Percentiles rank a stretch among this genome's conserved stretches.
Evolutionary conservation across 768 basidiomycete genomes (phyloP).

Genomic region (Mycena albidolilacea): DNA sequence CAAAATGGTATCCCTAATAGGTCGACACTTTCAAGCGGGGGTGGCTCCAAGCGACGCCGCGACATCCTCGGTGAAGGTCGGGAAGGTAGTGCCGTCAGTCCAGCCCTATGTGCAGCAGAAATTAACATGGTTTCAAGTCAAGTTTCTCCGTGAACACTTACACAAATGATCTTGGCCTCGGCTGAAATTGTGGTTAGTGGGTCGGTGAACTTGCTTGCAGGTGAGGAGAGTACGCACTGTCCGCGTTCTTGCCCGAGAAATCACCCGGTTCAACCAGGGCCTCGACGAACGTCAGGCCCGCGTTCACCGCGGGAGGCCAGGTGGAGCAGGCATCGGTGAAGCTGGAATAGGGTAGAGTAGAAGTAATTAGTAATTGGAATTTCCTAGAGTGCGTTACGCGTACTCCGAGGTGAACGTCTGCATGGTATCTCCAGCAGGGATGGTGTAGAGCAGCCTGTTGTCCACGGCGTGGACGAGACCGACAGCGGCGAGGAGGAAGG

Average conservation of each 20-base stretch:
- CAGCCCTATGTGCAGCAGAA: not conserved
- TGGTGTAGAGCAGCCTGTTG: conserved; percentile 24
- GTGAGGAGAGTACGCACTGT: conserved; percentile 15
- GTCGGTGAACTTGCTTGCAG: not conserved
- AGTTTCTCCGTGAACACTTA: not conserved
- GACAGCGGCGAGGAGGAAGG: conserved; percentile 10
- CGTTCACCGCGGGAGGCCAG: not conserved
- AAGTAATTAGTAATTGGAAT: too few relatives aligned
- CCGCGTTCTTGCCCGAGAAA: conserved; percentile 10
- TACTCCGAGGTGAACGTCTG: conserved; percentile 23
- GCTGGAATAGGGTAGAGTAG: not conserved
- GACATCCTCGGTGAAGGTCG: conserved; percentile 16
- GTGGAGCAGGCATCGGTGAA: conserved; percentile 9
- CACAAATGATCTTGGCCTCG: conserved; percentile 22
- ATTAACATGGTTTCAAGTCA: not conserved
- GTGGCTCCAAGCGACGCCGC: conserved; percentile 19
- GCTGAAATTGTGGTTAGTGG: not conserved
- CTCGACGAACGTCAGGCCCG: conserved; percentile 6
- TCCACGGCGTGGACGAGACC: conserved; percentile 24
- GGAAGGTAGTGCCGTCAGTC: conserved; percentile 12
- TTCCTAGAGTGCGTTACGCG: not conserved
- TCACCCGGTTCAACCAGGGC: conserved; percentile 12
- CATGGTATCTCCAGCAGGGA: conserved; percentile 24
- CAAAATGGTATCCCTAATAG: too few relatives aligned
- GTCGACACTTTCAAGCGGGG: too few relatives aligned